Conservation (phyloP, 2,329 filamentous ascomycete species). For the Hypoxylon sp. region DNA sequence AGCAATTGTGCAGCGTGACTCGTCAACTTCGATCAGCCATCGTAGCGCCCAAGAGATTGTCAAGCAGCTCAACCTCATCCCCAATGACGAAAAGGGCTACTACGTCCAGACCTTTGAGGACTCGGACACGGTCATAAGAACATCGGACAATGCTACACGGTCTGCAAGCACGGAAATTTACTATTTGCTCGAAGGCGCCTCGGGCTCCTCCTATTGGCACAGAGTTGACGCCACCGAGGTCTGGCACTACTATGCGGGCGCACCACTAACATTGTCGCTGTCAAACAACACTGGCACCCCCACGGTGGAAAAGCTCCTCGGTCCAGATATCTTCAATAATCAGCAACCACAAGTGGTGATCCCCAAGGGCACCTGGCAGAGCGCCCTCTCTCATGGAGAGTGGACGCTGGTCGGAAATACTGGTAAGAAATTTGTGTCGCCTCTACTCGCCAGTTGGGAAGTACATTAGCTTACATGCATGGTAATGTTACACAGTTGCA, state of each 20-base stretch:
- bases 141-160: slow-evolving; percentile 53
- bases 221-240: slow-evolving; percentile 65
- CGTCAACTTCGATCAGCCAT: slow-evolving; percentile 31
- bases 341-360: slow-evolving; percentile 63
- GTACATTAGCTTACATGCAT: slow-evolving; percentile 4
- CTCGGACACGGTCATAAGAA: slow-evolving; percentile 37
- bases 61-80: slow-evolving; percentile 59
- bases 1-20: slow-evolving; percentile 6
- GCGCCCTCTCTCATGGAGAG: slow-evolving; percentile 60
- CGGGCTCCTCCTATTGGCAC: slow-evolving; percentile 65
- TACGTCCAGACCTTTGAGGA: slow-evolving; percentile 65
- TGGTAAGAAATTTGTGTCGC: slow-evolving; percentile 43
- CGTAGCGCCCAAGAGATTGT: slow-evolving; percentile 63
- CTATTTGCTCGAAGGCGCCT: slow-evolving; percentile 61
- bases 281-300: slow-evolving; percentile 61
- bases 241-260: slow-evolving; percentile 70
- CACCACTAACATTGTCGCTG: slow-evolving; percentile 63
- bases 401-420: slow-evolving; percentile 65
- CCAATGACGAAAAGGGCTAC: slow-evolving; percentile 66
- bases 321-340: slow-evolving; percentile 60
- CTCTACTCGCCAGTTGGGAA: neutral
- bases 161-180: slow-evolving; percentile 67
- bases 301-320: slow-evolving; percentile 57
- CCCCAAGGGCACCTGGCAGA: slow-evolving; percentile 62
- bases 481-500: slow-evolving; percentile 42